phyloP scores from a whole-genome alignment of 148 eudicot species.

The Beta vulgaris region DNA sequence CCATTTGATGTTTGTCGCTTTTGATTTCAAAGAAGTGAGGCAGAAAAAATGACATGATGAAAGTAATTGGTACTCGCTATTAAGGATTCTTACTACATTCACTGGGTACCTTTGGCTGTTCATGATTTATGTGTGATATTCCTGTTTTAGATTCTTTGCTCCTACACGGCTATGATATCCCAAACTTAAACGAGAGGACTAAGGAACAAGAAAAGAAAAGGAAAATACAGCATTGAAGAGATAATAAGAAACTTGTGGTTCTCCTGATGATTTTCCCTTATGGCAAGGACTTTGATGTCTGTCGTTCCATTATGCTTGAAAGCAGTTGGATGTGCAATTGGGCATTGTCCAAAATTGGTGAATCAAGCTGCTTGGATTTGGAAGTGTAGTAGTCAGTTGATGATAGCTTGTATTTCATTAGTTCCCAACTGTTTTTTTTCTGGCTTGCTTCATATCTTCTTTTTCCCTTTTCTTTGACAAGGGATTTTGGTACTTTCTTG shows the following conservation, averaged over 20 bases:
- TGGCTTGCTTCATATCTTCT: background rate
- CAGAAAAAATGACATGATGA: background rate
- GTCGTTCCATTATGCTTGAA: background rate
- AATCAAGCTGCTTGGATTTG: background rate
- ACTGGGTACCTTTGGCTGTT: background rate
- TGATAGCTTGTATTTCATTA: background rate
- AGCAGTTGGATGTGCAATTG: background rate
- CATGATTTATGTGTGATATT: background rate
- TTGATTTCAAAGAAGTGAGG: slow-evolving; percentile 2
- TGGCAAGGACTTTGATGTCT: background rate
- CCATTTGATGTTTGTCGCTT: background rate
- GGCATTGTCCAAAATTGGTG: background rate
- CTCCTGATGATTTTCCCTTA: background rate
- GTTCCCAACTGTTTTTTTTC: background rate
- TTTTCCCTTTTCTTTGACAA: background rate
- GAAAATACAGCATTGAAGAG: background rate
- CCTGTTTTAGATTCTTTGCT: slow-evolving; percentile 1
- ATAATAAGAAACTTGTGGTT: background rate
- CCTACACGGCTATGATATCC: background rate
- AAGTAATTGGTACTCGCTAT: background rate
- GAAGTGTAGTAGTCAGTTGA: background rate
- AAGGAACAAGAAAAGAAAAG: background rate
- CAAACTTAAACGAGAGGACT: background rate
- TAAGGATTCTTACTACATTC: background rate
- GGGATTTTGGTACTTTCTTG: background rate